Percentiles rank a stretch among this genome's conserved stretches.
Evolutionary conservation across 306 rosid genomes (phyloP).

Genomic region (Rubus parviflorus): DNA sequence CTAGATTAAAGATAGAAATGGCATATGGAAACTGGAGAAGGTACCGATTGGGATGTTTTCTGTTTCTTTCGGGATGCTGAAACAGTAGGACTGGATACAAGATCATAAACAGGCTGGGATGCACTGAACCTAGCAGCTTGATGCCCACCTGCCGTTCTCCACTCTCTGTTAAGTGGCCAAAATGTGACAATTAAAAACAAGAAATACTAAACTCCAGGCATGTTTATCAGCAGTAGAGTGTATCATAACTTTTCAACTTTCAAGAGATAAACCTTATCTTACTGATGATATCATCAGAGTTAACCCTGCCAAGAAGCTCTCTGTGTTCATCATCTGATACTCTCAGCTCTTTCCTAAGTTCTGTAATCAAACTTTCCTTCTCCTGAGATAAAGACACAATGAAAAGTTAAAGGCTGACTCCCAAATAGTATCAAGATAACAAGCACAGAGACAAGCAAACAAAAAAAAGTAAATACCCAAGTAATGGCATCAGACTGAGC

Average conservation of each 20-base stretch:
- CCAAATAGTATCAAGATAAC: conserved; percentile 1
- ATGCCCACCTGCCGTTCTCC: conserved; percentile 76
- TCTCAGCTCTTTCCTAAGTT: conserved; percentile 96
- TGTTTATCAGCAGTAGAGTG: conserved; percentile 3
- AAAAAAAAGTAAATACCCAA: conserved; percentile 61
- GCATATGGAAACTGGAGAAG: conserved; percentile 28
- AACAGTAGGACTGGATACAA: conserved; percentile 68
- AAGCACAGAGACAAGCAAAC: conserved; percentile 5
- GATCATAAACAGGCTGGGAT: conserved; percentile 66
- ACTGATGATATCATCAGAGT: conserved; percentile 77
- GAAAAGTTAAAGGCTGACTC: conserved; percentile 18
- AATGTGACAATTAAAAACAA: conserved; percentile 22
- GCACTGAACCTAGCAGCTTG: conserved; percentile 68
- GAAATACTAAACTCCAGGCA: conserved; percentile 10
- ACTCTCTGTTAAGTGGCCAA: conserved; percentile 59
- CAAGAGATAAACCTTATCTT: conserved; percentile 59
- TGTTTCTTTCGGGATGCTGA: conserved; percentile 91
- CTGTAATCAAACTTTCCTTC: conserved; percentile 95
- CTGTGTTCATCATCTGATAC: conserved; percentile 97
- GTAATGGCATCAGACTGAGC: conserved; percentile 95
- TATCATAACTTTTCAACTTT: conserved; percentile 20
- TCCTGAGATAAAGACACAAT: conserved; percentile 54
- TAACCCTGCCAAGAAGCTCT: conserved; percentile 80
- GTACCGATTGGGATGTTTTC: conserved; percentile 72
- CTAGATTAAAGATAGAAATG: conserved; percentile 25